A percentile compares a stretch with the other conserved stretches of the same genome.
phyloP scores from a whole-genome alignment of 768 basidiomycete species.

The Tylopilus felleus region DNA sequence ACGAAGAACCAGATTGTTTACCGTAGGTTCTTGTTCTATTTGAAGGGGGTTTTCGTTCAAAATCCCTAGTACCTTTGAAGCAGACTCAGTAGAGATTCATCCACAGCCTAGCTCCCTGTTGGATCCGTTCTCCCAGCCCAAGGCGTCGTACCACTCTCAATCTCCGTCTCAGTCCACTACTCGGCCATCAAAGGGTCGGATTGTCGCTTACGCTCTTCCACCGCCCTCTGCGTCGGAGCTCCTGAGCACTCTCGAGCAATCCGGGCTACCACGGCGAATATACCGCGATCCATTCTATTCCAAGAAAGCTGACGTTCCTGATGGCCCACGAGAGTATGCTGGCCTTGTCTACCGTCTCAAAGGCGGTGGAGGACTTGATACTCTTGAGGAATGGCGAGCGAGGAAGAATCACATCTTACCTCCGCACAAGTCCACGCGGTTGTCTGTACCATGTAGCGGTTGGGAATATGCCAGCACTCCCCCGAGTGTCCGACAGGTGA shows the following conservation, averaged over 20 bases:
- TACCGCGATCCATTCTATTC: constrained; percentile 86
- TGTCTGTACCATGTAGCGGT: constrained; percentile 42
- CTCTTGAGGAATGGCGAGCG: constrained; percentile 59
- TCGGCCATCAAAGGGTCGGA: background rate
- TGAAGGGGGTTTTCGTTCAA: background rate
- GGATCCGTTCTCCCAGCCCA: background rate
- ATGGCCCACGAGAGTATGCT: constrained; percentile 69
- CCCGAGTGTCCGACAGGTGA: constrained; percentile 55
- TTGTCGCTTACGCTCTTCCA: constrained; percentile 43
- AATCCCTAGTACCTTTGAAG: constrained; percentile 14
- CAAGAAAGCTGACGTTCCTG: constrained; percentile 63
- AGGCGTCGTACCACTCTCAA: constrained; percentile 20
- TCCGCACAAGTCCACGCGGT: background rate
- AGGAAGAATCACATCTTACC: constrained; percentile 3
- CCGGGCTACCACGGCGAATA: constrained; percentile 53
- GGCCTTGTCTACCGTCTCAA: constrained; percentile 73
- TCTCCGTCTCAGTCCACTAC: constrained; percentile 2
- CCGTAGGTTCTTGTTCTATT: constrained; percentile 11
- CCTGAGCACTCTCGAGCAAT: constrained; percentile 39
- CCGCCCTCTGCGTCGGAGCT: constrained; percentile 55
- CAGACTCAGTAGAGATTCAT: constrained; percentile 1
- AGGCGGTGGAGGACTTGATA: constrained; percentile 54
- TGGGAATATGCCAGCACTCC: constrained; percentile 83
- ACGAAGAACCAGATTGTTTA: constrained; percentile 17
- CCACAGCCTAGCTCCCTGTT: background rate